Percentiles rank a stretch among this genome's conserved stretches.
Evolutionary conservation across 2,329 filamentous ascomycete species (phyloP).

Genomic region (Apiospora marii): DNA sequence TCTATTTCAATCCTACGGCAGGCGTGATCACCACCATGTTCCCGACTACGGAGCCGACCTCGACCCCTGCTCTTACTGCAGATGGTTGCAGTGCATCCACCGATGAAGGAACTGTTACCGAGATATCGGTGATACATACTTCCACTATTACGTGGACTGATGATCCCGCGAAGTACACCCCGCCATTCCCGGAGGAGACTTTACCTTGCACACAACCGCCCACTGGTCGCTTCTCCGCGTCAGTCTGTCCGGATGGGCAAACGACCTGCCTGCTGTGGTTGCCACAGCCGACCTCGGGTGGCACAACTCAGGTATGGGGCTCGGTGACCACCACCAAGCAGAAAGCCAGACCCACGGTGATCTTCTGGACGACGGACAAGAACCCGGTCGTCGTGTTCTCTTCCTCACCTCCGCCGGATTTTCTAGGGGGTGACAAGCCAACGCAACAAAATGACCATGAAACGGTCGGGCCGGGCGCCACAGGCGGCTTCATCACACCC

Average conservation of each 20-base stretch:
- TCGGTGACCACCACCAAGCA: slow-evolving; percentile 7
- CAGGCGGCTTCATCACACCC: slow-evolving; percentile 28
- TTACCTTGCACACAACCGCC: slow-evolving; percentile 1
- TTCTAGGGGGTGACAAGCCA: slow-evolving; percentile 41
- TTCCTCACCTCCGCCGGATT: slow-evolving; percentile 48
- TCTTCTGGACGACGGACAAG: slow-evolving; percentile 61
- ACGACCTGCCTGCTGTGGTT: neutral
- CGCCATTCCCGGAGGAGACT: slow-evolving; percentile 45
- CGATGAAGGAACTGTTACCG: slow-evolving; percentile 47
- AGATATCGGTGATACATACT: slow-evolving; percentile 56
- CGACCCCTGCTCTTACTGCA: neutral
- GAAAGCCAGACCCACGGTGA: slow-evolving; percentile 43
- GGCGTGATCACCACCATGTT: neutral
- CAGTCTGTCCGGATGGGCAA: neutral
- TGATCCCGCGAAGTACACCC: slow-evolving; percentile 54
- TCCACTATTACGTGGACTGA: slow-evolving; percentile 58
- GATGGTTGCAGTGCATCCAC: slow-evolving; percentile 34
- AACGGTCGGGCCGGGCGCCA: slow-evolving; percentile 26
- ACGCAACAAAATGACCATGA: slow-evolving; percentile 30
- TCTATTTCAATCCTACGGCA: slow-evolving; percentile 1
- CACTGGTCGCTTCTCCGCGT: slow-evolving; percentile 3
- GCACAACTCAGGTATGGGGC: slow-evolving; percentile 28
- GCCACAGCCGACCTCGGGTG: slow-evolving; percentile 21
- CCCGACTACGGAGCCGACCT: neutral
- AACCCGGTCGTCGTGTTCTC: slow-evolving; percentile 59